phyloP scores from a whole-genome alignment of 345 rosid genomes.

The Trapa incisa region DNA sequence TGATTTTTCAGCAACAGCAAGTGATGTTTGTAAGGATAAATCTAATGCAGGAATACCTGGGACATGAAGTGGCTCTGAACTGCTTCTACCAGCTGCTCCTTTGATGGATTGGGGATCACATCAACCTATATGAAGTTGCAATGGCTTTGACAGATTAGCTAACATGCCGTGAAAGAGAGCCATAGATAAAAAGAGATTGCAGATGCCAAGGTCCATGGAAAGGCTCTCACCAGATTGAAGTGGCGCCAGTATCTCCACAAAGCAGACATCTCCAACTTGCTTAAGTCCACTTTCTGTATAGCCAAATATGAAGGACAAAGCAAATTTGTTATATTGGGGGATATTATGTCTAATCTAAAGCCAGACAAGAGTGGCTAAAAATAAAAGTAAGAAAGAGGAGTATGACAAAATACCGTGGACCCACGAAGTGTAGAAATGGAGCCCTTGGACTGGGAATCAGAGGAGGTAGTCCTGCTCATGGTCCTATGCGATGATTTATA shows the following conservation, averaged over 20 bases:
- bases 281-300: conserved; percentile 74
- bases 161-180: neutral
- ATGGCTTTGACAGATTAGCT: neutral
- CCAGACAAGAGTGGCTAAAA: conserved; percentile 2
- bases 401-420: conserved; percentile 29
- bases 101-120: conserved; percentile 74
- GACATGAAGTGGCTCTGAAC: conserved; percentile 92
- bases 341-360: conserved; percentile 1
- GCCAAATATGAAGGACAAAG: neutral
- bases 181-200: neutral
- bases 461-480: conserved; percentile 45
- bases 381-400: conserved; percentile 2
- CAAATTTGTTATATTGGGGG: neutral
- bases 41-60: conserved; percentile 38
- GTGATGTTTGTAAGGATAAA: neutral
- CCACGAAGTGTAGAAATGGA: conserved; percentile 51
- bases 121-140: conserved; percentile 42
- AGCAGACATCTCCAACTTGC: conserved; percentile 89
- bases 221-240: conserved; percentile 79
- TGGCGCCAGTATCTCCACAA: conserved; percentile 82
- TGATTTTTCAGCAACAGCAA: neutral
- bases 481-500: conserved; percentile 54
- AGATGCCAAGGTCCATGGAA: neutral
- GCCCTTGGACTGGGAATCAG: conserved; percentile 55
- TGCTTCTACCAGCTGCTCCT: conserved; percentile 72